Percentiles rank a stretch among this genome's conserved stretches.
Evolutionary conservation across 805 yeast genomes (phyloP).

Genomic region (Lipomyces sp.): DNA sequence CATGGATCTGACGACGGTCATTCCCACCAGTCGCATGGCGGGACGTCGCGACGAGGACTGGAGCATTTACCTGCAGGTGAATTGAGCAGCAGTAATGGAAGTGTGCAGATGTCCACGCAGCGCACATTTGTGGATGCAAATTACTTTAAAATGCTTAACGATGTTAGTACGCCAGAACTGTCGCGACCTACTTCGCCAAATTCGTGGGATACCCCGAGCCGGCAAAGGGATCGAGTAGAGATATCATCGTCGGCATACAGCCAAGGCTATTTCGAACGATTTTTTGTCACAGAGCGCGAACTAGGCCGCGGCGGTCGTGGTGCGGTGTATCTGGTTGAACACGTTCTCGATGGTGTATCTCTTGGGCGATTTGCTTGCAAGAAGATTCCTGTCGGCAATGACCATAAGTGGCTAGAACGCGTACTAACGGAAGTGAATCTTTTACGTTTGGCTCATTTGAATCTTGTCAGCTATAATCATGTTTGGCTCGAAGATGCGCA

Average conservation of each 20-base stretch:
- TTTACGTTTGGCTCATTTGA: constrained; percentile 52
- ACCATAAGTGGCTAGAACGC: constrained; percentile 61
- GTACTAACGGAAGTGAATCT: constrained; percentile 77
- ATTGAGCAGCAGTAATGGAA: no score
- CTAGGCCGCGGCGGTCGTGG: constrained; percentile 86
- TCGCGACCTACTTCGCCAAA: no score
- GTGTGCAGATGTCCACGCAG: no score
- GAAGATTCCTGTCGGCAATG: constrained; percentile 78
- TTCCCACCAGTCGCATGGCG: neutral
- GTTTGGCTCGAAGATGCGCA: constrained; percentile 80
- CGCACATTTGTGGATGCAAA: constrained; percentile 21
- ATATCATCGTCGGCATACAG: constrained; percentile 61
- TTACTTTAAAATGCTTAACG: constrained; percentile 22
- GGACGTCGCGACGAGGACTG: no score
- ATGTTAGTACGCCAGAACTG: no score
- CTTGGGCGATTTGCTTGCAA: constrained; percentile 82
- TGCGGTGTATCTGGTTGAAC: constrained; percentile 78
- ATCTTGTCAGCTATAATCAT: constrained; percentile 80
- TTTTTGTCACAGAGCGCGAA: constrained; percentile 58
- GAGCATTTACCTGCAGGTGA: no score
- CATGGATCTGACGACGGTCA: neutral
- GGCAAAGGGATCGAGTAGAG: constrained; percentile 3
- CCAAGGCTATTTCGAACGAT: constrained; percentile 70
- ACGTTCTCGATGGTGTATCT: constrained; percentile 64
- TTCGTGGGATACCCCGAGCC: no score